These are phyloP conservation scores for Coffea eugenioides DNA, from an alignment of 257 asterid genomes.

Conservation along the genomic window DNA sequence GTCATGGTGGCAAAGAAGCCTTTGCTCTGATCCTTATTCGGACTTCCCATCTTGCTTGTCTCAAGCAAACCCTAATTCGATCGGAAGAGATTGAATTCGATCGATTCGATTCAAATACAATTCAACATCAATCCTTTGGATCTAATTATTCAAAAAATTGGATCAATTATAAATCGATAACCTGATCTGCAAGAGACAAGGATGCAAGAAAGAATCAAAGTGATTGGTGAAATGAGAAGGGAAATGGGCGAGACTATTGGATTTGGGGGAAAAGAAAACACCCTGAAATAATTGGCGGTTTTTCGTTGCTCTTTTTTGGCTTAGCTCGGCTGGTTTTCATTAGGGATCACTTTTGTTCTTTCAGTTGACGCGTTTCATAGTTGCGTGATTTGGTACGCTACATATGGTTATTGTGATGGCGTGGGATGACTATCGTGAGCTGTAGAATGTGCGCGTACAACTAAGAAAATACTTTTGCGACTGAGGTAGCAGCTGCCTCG, in stretches of 20 bases:
- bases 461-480: neutral
- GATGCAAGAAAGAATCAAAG: neutral
- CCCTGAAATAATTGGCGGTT: slow-evolving; percentile 10
- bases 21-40: slow-evolving; percentile 27
- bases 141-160: neutral
- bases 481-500: slow-evolving; percentile 11
- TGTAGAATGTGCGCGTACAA: neutral
- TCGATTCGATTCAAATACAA: neutral
- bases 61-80: slow-evolving; percentile 1
- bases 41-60: slow-evolving; percentile 28
- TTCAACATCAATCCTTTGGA: neutral
- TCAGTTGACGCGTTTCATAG: slow-evolving; percentile 1
- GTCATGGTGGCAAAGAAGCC: slow-evolving; percentile 58
- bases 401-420: neutral
- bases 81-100: neutral
- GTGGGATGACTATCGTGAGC: neutral
- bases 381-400: neutral
- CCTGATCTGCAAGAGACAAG: slow-evolving; percentile 1
- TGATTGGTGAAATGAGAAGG: neutral
- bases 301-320: neutral
- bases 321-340: neutral
- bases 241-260: no score
- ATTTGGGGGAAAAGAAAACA: no score
- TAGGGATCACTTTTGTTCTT: neutral
- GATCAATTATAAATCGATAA: neutral